Conservation (phyloP, 2,329 filamentous ascomycete species). For the Colletotrichum aenigma region DNA sequence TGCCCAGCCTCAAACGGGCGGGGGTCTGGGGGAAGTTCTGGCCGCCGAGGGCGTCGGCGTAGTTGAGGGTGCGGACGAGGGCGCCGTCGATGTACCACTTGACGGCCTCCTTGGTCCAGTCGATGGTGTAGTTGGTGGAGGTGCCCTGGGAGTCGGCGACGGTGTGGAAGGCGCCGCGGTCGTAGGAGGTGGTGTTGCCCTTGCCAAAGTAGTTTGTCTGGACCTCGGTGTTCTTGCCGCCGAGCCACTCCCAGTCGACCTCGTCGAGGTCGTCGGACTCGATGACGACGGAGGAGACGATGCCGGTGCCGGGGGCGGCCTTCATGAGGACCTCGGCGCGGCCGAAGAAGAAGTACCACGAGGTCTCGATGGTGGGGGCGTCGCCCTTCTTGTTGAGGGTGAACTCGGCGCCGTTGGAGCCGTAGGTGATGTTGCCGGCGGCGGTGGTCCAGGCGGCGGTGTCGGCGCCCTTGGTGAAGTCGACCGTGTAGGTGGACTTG, state of each 20-base stretch:
- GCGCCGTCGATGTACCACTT: slow-evolving; percentile 62
- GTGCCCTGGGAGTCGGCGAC: slow-evolving; percentile 40
- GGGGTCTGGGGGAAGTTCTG: slow-evolving; percentile 64
- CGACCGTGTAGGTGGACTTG: slow-evolving; percentile 53
- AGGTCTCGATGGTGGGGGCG: slow-evolving; percentile 66
- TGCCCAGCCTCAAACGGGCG: slow-evolving; percentile 53
- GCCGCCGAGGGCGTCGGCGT: slow-evolving; percentile 50
- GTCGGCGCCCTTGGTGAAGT: slow-evolving; percentile 69
- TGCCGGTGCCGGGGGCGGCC: slow-evolving; percentile 50
- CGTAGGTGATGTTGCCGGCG: slow-evolving; percentile 28
- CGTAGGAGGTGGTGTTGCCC: slow-evolving; percentile 68
- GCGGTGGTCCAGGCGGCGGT: slow-evolving; percentile 33
- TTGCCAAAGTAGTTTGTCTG: slow-evolving; percentile 86
- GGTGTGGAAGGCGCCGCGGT: slow-evolving; percentile 63
- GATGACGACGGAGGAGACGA: slow-evolving; percentile 77
- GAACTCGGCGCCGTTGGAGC: slow-evolving; percentile 34
- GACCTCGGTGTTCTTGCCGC: slow-evolving; percentile 68
- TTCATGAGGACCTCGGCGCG: slow-evolving; percentile 68
- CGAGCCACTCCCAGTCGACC: slow-evolving; percentile 86
- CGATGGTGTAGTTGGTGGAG: slow-evolving; percentile 60
- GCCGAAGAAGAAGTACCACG: slow-evolving; percentile 88
- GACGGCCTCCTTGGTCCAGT: slow-evolving; percentile 58
- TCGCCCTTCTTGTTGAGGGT: slow-evolving; percentile 64
- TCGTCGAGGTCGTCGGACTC: slow-evolving; percentile 81
- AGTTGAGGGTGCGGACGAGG: slow-evolving; percentile 53